phyloP scores from a whole-genome alignment of 2,329 filamentous ascomycete species.

The Hypomyces rosellus region DNA sequence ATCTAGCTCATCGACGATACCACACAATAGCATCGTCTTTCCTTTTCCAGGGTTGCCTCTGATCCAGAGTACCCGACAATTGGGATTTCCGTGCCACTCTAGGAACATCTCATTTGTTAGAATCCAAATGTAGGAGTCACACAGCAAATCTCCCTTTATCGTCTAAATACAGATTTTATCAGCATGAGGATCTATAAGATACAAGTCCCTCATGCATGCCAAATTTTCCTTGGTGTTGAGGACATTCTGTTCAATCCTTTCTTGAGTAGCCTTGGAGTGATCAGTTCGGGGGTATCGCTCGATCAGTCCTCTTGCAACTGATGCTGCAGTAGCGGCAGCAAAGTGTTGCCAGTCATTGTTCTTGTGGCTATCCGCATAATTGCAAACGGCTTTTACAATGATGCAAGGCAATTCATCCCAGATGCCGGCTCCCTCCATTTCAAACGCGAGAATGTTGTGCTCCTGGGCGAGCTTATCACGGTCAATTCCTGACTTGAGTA shows the following conservation, averaged over 20 bases:
- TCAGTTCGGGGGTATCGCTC: constrained; percentile 3
- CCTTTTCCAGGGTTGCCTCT: constrained; percentile 22
- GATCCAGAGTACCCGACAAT: constrained; percentile 28
- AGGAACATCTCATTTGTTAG: constrained; percentile 21
- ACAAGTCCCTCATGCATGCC: constrained; percentile 16
- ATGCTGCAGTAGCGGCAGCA: constrained; percentile 30
- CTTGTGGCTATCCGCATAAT: constrained; percentile 36
- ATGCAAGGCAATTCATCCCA: constrained; percentile 27
- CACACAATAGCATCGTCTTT: constrained; percentile 37
- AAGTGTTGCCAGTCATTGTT: constrained; percentile 31
- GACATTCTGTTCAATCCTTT: too few species aligned
- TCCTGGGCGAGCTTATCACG: constrained; percentile 27
- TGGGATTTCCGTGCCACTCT: constrained; percentile 6
- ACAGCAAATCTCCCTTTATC: constrained; percentile 27
- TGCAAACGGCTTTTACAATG: constrained; percentile 30
- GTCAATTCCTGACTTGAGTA: constrained; percentile 31
- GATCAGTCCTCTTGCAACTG: constrained; percentile 22
- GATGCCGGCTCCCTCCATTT: constrained; percentile 27
- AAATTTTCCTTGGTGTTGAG: constrained; percentile 6
- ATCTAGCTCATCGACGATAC: constrained; percentile 22
- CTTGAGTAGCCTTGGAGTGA: too few species aligned
- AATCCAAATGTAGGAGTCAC: constrained; percentile 29
- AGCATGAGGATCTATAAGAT: constrained; percentile 19
- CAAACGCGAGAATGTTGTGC: constrained; percentile 23
- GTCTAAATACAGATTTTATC: constrained; percentile 29